Percentiles rank a stretch among this genome's conserved stretches.
Conservation (phyloP, 192 early-diverging fungal species). For the Umbelopsis isabellina region DNA sequence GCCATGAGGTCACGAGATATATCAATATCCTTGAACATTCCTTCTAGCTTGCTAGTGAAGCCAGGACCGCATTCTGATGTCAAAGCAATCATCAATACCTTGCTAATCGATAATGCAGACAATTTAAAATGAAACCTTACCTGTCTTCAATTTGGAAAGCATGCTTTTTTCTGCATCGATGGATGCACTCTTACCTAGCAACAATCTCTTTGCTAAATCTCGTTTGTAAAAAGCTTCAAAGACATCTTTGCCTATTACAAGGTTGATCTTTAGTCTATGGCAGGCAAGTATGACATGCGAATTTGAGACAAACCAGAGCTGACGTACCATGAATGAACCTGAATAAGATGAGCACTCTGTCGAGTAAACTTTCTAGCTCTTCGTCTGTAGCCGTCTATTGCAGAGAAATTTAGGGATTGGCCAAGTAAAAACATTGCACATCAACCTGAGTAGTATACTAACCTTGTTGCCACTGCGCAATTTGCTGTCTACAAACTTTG, state of each 20-base stretch:
- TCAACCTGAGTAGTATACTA: background rate
- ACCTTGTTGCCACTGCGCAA: conserved; percentile 48
- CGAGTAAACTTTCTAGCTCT: conserved; percentile 56
- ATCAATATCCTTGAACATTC: conserved; percentile 95
- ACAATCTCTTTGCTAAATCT: conserved; percentile 89
- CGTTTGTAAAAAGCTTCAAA: conserved; percentile 98
- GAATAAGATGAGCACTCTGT: conserved; percentile 64
- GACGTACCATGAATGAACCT: conserved; percentile 67
- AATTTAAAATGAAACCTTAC: conserved; percentile 39
- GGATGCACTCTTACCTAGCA: conserved; percentile 75
- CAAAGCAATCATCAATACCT: background rate
- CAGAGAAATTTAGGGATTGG: background rate
- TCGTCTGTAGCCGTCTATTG: conserved; percentile 42
- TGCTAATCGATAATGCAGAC: background rate
- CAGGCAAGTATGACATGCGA: no score
- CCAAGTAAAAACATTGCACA: background rate
- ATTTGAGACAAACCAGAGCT: background rate
- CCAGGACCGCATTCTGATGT: conserved; percentile 83
- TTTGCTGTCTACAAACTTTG: conserved; percentile 70
- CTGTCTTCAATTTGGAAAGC: conserved; percentile 78
- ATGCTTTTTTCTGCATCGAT: conserved; percentile 88
- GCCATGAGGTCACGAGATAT: conserved; percentile 73
- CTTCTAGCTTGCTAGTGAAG: conserved; percentile 92
- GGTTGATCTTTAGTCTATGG: no score
- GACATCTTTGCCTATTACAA: conserved; percentile 75